These are phyloP conservation scores for Salix viminalis DNA, from an alignment of 345 rosid genomes.

Conservation along the genomic window DNA sequence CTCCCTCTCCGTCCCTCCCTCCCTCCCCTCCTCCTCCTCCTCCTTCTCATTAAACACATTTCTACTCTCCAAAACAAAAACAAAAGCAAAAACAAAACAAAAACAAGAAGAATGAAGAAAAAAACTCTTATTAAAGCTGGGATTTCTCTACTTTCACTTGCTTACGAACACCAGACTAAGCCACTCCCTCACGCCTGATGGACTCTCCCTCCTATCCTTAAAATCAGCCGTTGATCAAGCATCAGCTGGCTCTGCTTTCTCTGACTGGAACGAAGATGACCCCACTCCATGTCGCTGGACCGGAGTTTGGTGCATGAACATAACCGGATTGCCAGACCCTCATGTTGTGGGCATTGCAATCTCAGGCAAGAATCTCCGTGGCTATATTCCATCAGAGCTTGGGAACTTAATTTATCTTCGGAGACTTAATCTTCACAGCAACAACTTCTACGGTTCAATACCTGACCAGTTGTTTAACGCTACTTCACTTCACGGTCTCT, in stretches of 20 bases:
- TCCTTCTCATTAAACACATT: background rate
- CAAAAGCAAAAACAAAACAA: background rate
- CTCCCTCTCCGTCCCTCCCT: background rate
- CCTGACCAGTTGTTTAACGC: constrained; percentile 83
- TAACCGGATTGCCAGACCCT: constrained; percentile 46
- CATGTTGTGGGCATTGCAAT: constrained; percentile 78
- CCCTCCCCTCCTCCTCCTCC: background rate
- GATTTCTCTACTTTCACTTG: constrained; percentile 17
- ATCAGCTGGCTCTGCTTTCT: constrained; percentile 38
- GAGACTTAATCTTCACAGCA: constrained; percentile 77
- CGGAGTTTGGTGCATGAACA: constrained; percentile 78
- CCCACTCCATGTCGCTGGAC: constrained; percentile 82
- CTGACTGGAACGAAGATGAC: constrained; percentile 83
- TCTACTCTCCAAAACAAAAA: background rate
- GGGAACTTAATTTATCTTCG: constrained; percentile 74
- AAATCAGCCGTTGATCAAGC: constrained; percentile 74
- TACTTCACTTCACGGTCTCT: constrained; percentile 78
- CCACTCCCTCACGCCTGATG: constrained; percentile 74
- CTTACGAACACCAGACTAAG: constrained; percentile 8
- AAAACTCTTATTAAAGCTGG: background rate
- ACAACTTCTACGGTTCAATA: constrained; percentile 63
- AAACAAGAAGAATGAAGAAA: constrained; percentile 8
- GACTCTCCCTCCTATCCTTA: constrained; percentile 76
- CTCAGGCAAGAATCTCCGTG: constrained; percentile 65
- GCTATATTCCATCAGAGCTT: constrained; percentile 92